Evolutionary conservation across 306 rosid genomes (phyloP).

Genomic region (Nissolia schottii): DNA sequence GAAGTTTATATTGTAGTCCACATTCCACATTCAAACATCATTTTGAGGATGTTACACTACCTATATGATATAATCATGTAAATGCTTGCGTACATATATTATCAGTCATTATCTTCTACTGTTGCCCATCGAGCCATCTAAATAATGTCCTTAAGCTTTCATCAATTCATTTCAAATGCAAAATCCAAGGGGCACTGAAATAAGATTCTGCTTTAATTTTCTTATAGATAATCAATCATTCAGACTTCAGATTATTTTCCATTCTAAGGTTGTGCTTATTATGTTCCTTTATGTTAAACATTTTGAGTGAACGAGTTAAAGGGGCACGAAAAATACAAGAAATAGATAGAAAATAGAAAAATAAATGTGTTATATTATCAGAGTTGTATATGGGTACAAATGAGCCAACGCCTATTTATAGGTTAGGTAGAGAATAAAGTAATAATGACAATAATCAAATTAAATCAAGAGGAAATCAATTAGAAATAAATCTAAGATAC

Average conservation of each 20-base stretch:
- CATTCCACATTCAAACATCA: not conserved
- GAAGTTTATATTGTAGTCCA: not conserved
- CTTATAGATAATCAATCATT: not conserved
- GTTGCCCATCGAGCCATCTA: not conserved
- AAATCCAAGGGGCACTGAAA: not conserved
- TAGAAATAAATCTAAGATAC: no score
- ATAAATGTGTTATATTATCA: no score
- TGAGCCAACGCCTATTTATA: no score
- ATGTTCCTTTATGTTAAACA: no score
- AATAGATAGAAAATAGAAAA: no score
- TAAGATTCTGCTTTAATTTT: not conserved
- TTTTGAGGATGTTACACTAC: conserved; percentile 1
- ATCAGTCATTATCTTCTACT: not conserved
- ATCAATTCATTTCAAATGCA: not conserved
- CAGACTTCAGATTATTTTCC: not conserved
- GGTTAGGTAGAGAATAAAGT: no score
- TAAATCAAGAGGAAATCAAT: no score
- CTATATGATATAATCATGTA: not conserved
- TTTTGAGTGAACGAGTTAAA: no score
- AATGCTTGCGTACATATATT: not conserved
- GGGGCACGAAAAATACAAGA: no score
- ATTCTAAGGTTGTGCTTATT: not conserved
- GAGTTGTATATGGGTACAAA: no score
- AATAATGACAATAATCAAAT: no score
- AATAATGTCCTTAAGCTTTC: not conserved